These are phyloP conservation scores for Friedmanniomyces endolithicus DNA, from an alignment of 495 filamentous ascomycete genomes.

Conservation along the genomic window DNA sequence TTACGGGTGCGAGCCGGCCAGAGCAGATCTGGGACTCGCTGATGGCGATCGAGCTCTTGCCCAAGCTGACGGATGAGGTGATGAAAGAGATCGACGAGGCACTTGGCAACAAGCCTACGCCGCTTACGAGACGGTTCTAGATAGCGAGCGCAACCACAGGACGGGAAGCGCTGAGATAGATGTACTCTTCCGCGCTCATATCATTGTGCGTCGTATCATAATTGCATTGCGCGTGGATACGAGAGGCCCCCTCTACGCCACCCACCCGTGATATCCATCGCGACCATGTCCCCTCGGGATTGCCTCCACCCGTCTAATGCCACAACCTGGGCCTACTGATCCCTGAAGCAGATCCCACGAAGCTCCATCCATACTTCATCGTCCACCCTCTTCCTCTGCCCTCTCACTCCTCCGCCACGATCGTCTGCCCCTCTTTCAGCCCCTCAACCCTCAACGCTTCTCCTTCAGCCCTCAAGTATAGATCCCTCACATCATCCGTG, in stretches of 20 bases:
- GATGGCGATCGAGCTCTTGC: constrained; percentile 45
- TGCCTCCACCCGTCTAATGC: no score
- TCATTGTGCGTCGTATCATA: no score
- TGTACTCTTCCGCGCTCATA: no score
- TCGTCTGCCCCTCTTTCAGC: constrained; percentile 32
- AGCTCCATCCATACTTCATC: no score
- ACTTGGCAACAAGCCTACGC: constrained; percentile 50
- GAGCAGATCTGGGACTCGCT: constrained; percentile 66
- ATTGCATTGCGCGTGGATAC: no score
- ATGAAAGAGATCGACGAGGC: constrained; percentile 57
- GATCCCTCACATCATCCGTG: constrained; percentile 86
- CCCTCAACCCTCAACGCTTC: constrained; percentile 63
- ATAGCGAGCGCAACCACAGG: neutral
- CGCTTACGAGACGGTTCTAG: constrained; percentile 21
- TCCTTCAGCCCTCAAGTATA: constrained; percentile 77
- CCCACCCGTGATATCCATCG: no score
- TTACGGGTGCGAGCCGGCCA: constrained; percentile 60
- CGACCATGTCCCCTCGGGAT: no score
- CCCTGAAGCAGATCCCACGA: no score
- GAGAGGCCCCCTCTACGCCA: no score
- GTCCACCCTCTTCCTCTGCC: no score
- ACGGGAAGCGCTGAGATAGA: no score
- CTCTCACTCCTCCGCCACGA: constrained; percentile 29
- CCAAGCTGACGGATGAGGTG: constrained; percentile 53
- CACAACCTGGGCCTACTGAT: no score